These are phyloP conservation scores for Colletotrichum echinochloae DNA, from an alignment of 2,329 filamentous ascomycete species.

Conservation along the genomic window DNA sequence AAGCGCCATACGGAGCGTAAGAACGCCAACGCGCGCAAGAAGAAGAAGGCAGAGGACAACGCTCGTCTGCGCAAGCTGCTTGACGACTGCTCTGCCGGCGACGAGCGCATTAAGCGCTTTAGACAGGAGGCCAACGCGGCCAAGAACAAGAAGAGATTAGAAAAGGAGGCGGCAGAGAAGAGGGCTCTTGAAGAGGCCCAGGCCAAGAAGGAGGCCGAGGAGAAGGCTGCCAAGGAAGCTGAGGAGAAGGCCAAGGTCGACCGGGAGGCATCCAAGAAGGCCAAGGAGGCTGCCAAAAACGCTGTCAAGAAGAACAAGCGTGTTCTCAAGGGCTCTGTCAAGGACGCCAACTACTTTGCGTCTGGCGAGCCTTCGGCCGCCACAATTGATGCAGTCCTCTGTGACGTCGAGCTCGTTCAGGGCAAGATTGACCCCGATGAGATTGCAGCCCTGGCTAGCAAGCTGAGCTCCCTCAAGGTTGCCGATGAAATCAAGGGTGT, in stretches of 20 bases:
- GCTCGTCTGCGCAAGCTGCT: conserved; percentile 89
- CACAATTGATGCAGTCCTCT: conserved; percentile 84
- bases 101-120: conserved; percentile 99
- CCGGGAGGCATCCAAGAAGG: conserved; percentile 90
- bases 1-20: conserved; percentile 98
- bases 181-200: conserved; percentile 86
- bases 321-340: conserved; percentile 91
- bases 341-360: conserved; percentile 97
- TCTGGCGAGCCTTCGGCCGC: conserved; percentile 77
- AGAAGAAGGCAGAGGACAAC: conserved; percentile 99
- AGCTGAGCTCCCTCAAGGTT: conserved; percentile 83
- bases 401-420: conserved; percentile 88
- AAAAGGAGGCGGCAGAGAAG: conserved; percentile 93
- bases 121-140: conserved; percentile 88
- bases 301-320: conserved; percentile 99
- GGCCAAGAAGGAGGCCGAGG: conserved; percentile 86
- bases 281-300: conserved; percentile 98
- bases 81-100: conserved; percentile 84
- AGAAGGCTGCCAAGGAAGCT: conserved; percentile 81
- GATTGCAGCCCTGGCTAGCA: conserved; percentile 83
- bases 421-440: conserved; percentile 91
- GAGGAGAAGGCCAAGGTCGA: conserved; percentile 88
- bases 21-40: conserved; percentile 96
- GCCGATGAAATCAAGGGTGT: conserved; percentile 86
- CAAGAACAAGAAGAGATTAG: conserved; percentile 95